Evolutionary conservation across 768 basidiomycete species (phyloP).

Genomic region (Hydnomerulius pinastri): DNA sequence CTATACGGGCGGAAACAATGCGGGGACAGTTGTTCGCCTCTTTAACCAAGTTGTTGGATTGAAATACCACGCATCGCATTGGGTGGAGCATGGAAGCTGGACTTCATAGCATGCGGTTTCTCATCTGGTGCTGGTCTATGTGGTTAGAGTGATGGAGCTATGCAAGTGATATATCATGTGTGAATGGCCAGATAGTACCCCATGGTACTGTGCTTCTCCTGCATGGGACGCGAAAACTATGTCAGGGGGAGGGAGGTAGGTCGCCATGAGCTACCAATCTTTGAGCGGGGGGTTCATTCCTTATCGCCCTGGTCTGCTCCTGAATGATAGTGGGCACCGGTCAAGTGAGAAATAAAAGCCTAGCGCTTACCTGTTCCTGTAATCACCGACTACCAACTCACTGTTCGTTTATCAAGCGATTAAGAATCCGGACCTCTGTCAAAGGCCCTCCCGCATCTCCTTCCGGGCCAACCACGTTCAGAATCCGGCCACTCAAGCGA

Average conservation of each 20-base stretch:
- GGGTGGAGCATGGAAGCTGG: too few species aligned
- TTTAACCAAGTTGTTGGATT: background rate
- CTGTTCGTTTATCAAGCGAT: constrained; percentile 37
- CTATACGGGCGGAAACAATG: background rate
- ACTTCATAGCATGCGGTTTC: too few species aligned
- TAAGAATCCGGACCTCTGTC: constrained; percentile 50
- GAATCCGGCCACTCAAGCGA: constrained; percentile 40
- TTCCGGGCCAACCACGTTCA: constrained; percentile 56
- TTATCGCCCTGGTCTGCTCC: too few species aligned
- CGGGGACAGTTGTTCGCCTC: background rate
- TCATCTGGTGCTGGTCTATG: too few species aligned
- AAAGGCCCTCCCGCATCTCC: constrained; percentile 65
- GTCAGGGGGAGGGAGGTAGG: too few species aligned
- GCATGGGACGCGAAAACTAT: too few species aligned
- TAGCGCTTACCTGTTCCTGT: background rate
- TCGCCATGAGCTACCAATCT: background rate
- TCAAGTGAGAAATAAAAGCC: background rate
- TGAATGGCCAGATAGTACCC: too few species aligned
- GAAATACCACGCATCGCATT: background rate
- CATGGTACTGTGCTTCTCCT: too few species aligned
- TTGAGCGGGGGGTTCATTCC: too few species aligned
- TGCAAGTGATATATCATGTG: background rate
- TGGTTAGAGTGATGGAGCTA: too few species aligned
- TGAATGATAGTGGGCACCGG: background rate
- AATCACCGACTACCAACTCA: background rate